These are phyloP conservation scores for Inosperma sp. DNA, from an alignment of 768 basidiomycete genomes.

Conservation along the genomic window DNA sequence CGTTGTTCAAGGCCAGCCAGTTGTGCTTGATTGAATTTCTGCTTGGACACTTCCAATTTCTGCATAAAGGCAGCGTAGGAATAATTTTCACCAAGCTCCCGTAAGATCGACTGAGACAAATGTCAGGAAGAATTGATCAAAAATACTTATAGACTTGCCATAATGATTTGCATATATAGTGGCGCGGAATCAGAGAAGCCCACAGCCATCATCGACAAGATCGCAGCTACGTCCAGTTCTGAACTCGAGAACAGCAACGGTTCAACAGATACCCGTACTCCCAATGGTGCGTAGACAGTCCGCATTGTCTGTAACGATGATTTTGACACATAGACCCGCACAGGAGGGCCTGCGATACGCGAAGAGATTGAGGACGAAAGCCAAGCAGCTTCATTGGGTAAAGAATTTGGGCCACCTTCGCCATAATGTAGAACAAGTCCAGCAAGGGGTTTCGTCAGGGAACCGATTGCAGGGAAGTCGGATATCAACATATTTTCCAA, in stretches of 20 bases:
- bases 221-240: slow-evolving; percentile 65
- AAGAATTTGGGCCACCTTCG: slow-evolving; percentile 53
- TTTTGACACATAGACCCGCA: slow-evolving; percentile 54
- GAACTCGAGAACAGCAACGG: slow-evolving; percentile 51
- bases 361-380: slow-evolving; percentile 35
- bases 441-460: slow-evolving; percentile 47
- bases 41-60: slow-evolving; percentile 42
- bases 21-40: slow-evolving; percentile 55
- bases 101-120: slow-evolving; percentile 46
- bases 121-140: background rate
- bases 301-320: slow-evolving; percentile 60
- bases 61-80: slow-evolving; percentile 46
- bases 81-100: slow-evolving; percentile 59
- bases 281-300: slow-evolving; percentile 50
- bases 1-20: slow-evolving; percentile 56
- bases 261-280: slow-evolving; percentile 44
- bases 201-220: slow-evolving; percentile 72
- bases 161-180: slow-evolving; percentile 62
- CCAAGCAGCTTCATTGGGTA: slow-evolving; percentile 68
- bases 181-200: slow-evolving; percentile 58
- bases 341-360: slow-evolving; percentile 29
- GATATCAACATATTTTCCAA: slow-evolving; percentile 69
- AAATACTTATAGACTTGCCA: slow-evolving; percentile 39
- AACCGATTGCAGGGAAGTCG: slow-evolving; percentile 44
- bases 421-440: slow-evolving; percentile 69